Percentiles rank a stretch among this genome's conserved stretches.
Conservation (phyloP, 179 eudicot species). For the Spinacia oleracea region DNA sequence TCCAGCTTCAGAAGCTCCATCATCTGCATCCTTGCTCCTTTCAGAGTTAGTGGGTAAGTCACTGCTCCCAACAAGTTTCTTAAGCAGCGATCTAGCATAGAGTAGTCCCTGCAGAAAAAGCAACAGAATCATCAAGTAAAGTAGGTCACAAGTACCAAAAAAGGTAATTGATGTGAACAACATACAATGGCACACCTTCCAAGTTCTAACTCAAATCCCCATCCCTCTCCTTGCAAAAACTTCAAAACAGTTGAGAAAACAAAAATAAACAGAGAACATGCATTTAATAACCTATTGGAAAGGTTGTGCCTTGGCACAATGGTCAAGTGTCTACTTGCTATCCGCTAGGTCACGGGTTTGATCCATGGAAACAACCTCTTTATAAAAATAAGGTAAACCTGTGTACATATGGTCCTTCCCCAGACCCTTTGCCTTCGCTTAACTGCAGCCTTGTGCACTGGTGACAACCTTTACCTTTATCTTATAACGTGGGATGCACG, state of each 20-base stretch:
- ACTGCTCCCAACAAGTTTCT: constrained; percentile 65
- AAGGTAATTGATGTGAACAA: constrained; percentile 2
- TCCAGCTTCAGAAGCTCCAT: constrained; percentile 89
- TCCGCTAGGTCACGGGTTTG: too few species aligned
- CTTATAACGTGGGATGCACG: too few species aligned
- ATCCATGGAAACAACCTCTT: too few species aligned
- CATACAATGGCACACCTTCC: background rate
- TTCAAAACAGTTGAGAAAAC: background rate
- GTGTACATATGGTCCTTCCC: too few species aligned
- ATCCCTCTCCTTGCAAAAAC: background rate
- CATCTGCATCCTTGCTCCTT: constrained; percentile 72
- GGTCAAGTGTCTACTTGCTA: too few species aligned
- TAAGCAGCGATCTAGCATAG: constrained; percentile 73
- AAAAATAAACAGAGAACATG: background rate
- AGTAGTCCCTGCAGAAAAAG: constrained; percentile 63
- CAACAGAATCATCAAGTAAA: constrained; percentile 16
- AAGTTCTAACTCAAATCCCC: background rate
- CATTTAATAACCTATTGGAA: background rate
- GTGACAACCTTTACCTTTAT: too few species aligned
- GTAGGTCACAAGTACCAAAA: background rate
- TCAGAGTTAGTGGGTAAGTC: constrained; percentile 67
- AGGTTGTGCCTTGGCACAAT: too few species aligned
- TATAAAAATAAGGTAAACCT: too few species aligned
- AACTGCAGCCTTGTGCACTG: too few species aligned
- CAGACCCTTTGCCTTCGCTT: too few species aligned